Evolutionary conservation across 148 eudicot species (phyloP).

Genomic region (Cornus kousa): DNA sequence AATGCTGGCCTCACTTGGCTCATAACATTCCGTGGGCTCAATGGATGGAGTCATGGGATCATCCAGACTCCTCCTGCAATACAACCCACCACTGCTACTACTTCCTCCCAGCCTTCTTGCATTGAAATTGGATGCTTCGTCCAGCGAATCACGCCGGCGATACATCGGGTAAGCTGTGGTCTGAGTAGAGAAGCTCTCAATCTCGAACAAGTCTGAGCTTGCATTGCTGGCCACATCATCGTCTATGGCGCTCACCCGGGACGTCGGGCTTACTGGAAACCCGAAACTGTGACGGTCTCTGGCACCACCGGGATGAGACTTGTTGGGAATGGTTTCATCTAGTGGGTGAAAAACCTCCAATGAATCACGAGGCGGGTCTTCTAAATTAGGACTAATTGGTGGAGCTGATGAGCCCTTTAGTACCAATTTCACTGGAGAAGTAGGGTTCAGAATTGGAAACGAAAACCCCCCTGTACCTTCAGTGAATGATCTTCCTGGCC

Average conservation of each 20-base stretch:
- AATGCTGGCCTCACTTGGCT: constrained; percentile 82
- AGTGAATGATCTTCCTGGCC: constrained; percentile 19
- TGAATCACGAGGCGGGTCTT: constrained; percentile 66
- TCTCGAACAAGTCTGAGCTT: constrained; percentile 84
- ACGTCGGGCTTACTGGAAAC: constrained; percentile 39
- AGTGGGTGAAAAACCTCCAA: constrained; percentile 68
- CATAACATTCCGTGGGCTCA: constrained; percentile 68
- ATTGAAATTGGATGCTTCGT: constrained; percentile 35
- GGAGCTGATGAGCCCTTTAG: constrained; percentile 15
- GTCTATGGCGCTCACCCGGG: constrained; percentile 44
- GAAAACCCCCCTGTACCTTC: constrained; percentile 52
- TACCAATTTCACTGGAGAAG: constrained; percentile 26
- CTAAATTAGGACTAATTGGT: constrained; percentile 1
- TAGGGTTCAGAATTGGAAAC: constrained; percentile 53
- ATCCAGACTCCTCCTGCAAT: constrained; percentile 19
- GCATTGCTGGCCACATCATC: constrained; percentile 78
- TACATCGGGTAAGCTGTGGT: constrained; percentile 33
- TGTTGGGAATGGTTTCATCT: constrained; percentile 11
- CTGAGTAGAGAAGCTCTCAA: constrained; percentile 64
- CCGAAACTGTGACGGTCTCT: constrained; percentile 8
- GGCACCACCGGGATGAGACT: neutral
- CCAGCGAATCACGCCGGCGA: constrained; percentile 50
- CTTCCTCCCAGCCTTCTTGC: constrained; percentile 18
- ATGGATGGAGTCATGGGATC: constrained; percentile 53
- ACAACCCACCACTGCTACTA: neutral